Percentiles rank a stretch among this genome's conserved stretches.
phyloP scores from a whole-genome alignment of 169 alveolate species.

The Ichthyophthirius multifiliis region DNA sequence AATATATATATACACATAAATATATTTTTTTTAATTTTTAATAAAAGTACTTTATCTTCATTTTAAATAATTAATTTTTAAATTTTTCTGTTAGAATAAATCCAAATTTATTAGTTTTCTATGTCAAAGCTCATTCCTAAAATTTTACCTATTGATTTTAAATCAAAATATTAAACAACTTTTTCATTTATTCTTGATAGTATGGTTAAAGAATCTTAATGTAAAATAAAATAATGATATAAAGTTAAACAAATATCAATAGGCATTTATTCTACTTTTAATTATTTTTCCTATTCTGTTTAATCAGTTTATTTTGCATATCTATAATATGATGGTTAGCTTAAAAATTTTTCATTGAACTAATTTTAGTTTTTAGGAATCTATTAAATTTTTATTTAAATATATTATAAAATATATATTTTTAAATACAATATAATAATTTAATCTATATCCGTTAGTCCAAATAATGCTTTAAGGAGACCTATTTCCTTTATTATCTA shows the following conservation, averaged over 20 bases:
- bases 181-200: constrained; percentile 20
- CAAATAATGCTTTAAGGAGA: constrained; percentile 3
- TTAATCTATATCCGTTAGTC: constrained; percentile 19
- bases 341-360: background rate
- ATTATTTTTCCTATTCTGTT: background rate
- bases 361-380: background rate
- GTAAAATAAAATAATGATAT: constrained; percentile 30
- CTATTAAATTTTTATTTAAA: constrained; percentile 10
- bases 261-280: constrained; percentile 29
- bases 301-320: background rate
- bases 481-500: background rate
- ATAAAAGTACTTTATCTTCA: constrained; percentile 48
- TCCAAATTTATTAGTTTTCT: constrained; percentile 44
- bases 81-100: constrained; percentile 46
- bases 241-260: constrained; percentile 24
- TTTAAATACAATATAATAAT: background rate
- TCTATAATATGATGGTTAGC: background rate
- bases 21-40: background rate
- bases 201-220: constrained; percentile 22
- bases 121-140: constrained; percentile 52
- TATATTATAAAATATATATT: background rate
- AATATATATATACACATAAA: background rate
- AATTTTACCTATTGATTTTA: constrained; percentile 31
- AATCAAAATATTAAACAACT: constrained; percentile 22
- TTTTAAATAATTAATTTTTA: constrained; percentile 54